Conservation (phyloP, 768 basidiomycete species). For the Podaxis rugospora region DNA sequence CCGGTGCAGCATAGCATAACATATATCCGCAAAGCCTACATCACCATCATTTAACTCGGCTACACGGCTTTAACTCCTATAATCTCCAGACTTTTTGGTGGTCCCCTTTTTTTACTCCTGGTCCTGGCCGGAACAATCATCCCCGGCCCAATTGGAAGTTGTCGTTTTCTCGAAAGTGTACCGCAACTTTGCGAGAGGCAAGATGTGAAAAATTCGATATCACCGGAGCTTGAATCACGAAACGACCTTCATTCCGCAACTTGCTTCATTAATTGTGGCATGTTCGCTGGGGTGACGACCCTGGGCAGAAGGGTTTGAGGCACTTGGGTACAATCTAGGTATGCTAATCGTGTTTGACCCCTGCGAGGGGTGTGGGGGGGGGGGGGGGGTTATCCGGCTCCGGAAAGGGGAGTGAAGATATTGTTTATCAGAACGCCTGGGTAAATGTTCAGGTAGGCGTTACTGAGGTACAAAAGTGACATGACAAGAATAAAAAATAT, state of each 20-base stretch:
- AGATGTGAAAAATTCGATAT: not conserved
- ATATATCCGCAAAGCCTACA: not conserved
- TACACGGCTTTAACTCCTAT: not conserved
- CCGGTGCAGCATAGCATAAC: conserved; percentile 2
- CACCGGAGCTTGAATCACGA: not conserved
- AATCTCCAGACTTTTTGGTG: not conserved
- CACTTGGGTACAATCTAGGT: not conserved
- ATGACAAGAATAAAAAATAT: not conserved
- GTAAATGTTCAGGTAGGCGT: not conserved
- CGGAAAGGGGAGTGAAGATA: not conserved
- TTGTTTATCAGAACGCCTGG: not conserved
- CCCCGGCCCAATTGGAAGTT: not conserved
- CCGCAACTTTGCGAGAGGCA: not conserved
- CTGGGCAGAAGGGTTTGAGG: not conserved
- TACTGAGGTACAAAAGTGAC: not conserved
- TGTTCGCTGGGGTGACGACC: not conserved
- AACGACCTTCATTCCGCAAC: not conserved
- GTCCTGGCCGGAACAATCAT: not conserved
- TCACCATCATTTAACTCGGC: not conserved
- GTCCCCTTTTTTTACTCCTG: not conserved
- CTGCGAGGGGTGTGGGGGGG: not conserved
- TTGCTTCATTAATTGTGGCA: not conserved
- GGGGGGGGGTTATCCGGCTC: not conserved
- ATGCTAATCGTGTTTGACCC: not conserved
- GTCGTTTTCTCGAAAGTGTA: not conserved